Base-by-base conservation (phyloP, 306 rosid species). In the Lathyrus aphaca region DNA sequence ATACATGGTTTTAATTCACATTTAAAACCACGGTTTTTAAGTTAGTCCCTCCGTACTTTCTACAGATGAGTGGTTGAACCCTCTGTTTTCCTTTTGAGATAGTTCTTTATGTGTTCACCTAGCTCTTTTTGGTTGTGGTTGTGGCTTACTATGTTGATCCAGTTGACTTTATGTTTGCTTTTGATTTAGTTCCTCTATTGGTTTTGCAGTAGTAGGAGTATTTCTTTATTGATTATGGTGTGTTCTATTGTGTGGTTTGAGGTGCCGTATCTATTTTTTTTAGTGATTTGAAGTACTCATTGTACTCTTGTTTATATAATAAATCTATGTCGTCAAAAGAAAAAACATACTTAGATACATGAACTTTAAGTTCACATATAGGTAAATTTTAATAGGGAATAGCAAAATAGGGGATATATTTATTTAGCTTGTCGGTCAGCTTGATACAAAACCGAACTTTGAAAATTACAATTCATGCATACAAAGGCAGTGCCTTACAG, bases 401-500 rank as follows among this genome's bases (percentile, higher is more conserved):
- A 15, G 7, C 19, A 29, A 49, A 13, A 44, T 57, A 50, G 58
- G 35, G 63, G 68, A 57, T 53, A 27, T 21, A 67, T 32, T 79
- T 66, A 73, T 67, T 79, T n/a, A 55, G 42, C 21, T 48, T 10
- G 35, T 49, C 16, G 10, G 50, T 40, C 49, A 17, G 21, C 65
- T 23, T 45, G 62, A 15, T 23, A 72, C 35, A 53, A 53, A 58
- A 49, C 39, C 50, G 0, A 67, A 60, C 71, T 18, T 59, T 40
- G 51, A 78, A 72, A 73, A 66, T 66, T 59, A 78, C 71, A 72
- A 66, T 42, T 16, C 71, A 72, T 58, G 67, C 16, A 64, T 56
- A n/a, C 18, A 14, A 49, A 59, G 18, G 62, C 61, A 67, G 70
- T 42, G 75, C 82, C 74, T 42, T 50, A 60, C 74, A 79, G 70